Evolutionary conservation across 2,329 filamentous ascomycete species (phyloP), one percentile per base, ranked within the genome.

Genomic region (Calonectria ilicicola): DNA sequence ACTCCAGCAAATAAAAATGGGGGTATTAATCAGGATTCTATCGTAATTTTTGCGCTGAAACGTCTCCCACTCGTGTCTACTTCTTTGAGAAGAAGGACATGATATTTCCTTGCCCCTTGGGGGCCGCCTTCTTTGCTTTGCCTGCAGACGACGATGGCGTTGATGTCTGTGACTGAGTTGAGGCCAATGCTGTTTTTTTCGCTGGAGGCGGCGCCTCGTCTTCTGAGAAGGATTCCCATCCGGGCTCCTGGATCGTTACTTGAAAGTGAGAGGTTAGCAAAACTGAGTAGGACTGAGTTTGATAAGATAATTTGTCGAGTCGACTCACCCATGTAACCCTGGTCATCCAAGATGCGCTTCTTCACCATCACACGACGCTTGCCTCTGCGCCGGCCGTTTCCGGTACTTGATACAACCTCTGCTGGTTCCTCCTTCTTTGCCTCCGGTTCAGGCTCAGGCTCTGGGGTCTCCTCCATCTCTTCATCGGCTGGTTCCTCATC

Each of bases 11-110:
- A 76, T 82, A 72, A 77, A 73, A 58, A 51, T 26, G 64, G 35
- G 53, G 68, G 32, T 51, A 67, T 72, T 68, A 58, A 49, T 26
- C 26, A 7, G 40, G 26, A 63, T 6, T 23, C 38, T 72, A 67
- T 65, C 10, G 21, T 47, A 27, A 23, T 46, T 15, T 44, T 60
- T 64, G 17, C 65, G 23, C 15, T 2, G 19, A 32, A 17, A 38
- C 21, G n/a, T 5, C 38, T 21, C 26, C 32, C 27, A 1, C 27
- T 2, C 23, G 32, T 12, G 14, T 51, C 38, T 77, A 94, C 80
- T 95, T 97, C 87, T 97, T 98, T 49, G 90, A 89, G 83, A 98
- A 98, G 85, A 98, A 98, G 1, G 93, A 95, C 93, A 96, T 98
- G 81, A 98, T 98, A 81, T 89, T 98, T 3, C 95, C 95, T 80